Evolutionary conservation across 169 alveolate genomes (phyloP), one percentile per base, ranked within the genome.

Genomic region (Plasmodium gallinaceum): DNA sequence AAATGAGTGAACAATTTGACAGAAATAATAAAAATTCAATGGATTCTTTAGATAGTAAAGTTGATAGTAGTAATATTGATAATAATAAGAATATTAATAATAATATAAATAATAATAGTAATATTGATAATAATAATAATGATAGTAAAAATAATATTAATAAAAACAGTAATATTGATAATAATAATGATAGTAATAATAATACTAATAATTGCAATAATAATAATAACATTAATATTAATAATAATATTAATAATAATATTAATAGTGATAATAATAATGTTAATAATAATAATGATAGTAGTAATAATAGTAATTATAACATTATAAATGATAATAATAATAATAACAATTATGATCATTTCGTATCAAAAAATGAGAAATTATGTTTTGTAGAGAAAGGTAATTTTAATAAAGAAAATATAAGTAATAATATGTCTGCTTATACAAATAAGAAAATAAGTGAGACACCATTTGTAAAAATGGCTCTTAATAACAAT

Each of bases 1-100:
- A 78, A n/a, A 62, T 78, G 76, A 78, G 76, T 69, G 89, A 78
- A 54, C 89, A 78, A 7, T 78, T 78, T 51, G 89, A 78, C 64
- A 48, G 48, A 43, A 78, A 64, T 22, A 78, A 78, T 5, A 66
- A 58, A 46, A 64, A 8, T 22, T 18, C 76, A 12, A 24, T 78
- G 7, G 89, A 66, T 1, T 48, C 39, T 10, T 2, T 66, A 8
- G 45, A 61, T 61, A 24, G 24, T 22, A 61, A 61, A 24, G 14
- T 10, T 61, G 70, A 24, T 32, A 62, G 58, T 60, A 60, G 42
- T 16, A 57, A 74, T 20, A 26, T 5, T 54, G 54, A 57, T 32
- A 14, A 7, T 26, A 74, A 54, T 24, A 60, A 43, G 20, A 39
- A 57, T 46, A 22, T 2, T 52, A 54, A 52, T 14, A 58, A 58